Conservation (phyloP, 2,329 filamentous ascomycete species). For the Apiospora aurea region DNA sequence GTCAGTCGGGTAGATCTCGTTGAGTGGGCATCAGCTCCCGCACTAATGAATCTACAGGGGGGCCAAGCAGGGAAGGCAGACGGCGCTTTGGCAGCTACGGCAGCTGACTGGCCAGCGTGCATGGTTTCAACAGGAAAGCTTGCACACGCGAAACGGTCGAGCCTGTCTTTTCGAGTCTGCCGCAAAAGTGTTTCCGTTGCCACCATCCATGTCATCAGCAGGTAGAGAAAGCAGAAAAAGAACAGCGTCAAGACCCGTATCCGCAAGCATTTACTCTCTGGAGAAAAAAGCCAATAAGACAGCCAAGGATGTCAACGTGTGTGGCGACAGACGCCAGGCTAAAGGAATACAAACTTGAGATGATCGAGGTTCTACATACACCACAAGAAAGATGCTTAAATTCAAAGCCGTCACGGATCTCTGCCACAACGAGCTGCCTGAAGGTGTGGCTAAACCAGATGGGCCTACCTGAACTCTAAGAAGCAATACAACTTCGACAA, state of each 20-base stretch:
- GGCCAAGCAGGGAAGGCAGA: neutral
- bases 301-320: neutral
- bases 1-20: neutral
- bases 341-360: neutral
- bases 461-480: neutral
- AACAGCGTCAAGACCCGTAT: neutral
- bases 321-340: too few species aligned
- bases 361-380: neutral
- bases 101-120: slow-evolving; percentile 13
- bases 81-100: neutral
- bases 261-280: neutral
- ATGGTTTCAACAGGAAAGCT: neutral
- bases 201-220: neutral
- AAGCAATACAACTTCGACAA: neutral
- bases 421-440: neutral
- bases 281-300: neutral
- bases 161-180: neutral
- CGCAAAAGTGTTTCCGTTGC: neutral
- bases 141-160: neutral
- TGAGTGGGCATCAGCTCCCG: neutral
- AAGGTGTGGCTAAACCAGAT: neutral
- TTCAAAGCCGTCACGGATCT: neutral
- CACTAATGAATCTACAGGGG: neutral
- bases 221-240: neutral
- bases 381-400: neutral